A percentile compares a stretch with the other conserved stretches of the same genome.
Evolutionary conservation across 169 alveolate genomes (phyloP).

Genomic region (Plasmodium malariae): DNA sequence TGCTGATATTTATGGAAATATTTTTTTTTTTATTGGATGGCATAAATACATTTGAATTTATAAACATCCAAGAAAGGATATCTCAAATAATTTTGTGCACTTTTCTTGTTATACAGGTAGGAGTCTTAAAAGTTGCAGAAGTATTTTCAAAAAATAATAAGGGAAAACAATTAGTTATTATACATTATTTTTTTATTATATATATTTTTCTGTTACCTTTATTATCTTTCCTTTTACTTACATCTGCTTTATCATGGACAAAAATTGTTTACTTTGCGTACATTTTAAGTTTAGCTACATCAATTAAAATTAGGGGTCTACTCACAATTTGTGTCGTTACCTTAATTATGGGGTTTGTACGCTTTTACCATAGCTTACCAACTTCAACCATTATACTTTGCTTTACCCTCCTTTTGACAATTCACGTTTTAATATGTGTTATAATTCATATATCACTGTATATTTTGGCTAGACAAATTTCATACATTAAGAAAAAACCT

Average conservation of each 20-base stretch:
- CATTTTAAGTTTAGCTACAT: constrained; percentile 46
- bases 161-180: constrained; percentile 10
- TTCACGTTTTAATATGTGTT: constrained; percentile 24
- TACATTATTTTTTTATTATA: constrained; percentile 56
- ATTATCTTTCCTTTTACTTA: constrained; percentile 42
- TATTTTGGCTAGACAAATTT: constrained; percentile 43
- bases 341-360: constrained; percentile 34
- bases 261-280: constrained; percentile 40
- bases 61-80: constrained; percentile 41
- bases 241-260: constrained; percentile 71
- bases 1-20: constrained; percentile 52
- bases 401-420: constrained; percentile 27
- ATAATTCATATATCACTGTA: constrained; percentile 33
- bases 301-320: constrained; percentile 46
- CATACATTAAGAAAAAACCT: constrained; percentile 63
- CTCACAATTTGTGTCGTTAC: constrained; percentile 23
- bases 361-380: constrained; percentile 34
- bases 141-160: constrained; percentile 22
- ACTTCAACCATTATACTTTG: not conserved
- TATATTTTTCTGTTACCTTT: constrained; percentile 41
- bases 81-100: constrained; percentile 61
- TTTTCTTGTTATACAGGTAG: constrained; percentile 48
- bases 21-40: constrained; percentile 70
- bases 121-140: constrained; percentile 58
- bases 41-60: constrained; percentile 55